Percentiles rank a stretch among this genome's conserved stretches.
Evolutionary conservation across 23 red algal species (phyloP).

Genomic region (Cyanidiococcus yangmingshanensis): DNA sequence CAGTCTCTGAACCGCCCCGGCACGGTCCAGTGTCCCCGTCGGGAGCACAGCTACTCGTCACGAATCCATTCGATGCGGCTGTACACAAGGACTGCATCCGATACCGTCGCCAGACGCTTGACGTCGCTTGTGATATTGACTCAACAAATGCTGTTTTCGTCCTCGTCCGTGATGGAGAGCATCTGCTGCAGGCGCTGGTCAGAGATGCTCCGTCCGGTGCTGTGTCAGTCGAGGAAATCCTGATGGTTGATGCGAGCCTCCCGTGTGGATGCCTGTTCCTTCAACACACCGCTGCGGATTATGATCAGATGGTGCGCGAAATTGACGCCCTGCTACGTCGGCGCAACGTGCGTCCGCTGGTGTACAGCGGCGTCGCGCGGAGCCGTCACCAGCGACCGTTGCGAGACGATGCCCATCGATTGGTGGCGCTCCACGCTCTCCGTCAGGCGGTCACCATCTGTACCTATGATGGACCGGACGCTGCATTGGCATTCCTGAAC

Average conservation of each 20-base stretch:
- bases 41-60: background rate
- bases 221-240: background rate
- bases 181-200: background rate
- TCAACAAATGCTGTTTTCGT: background rate
- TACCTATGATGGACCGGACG: background rate
- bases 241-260: background rate
- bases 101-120: background rate
- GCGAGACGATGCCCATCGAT: background rate
- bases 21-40: background rate
- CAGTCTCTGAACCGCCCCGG: no score
- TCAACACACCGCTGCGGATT: background rate
- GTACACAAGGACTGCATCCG: background rate
- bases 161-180: background rate
- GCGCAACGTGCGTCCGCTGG: background rate
- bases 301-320: background rate
- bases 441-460: background rate
- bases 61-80: background rate
- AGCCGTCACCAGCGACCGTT: background rate
- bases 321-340: background rate
- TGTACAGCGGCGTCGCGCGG: background rate
- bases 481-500: background rate
- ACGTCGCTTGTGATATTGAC: background rate
- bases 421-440: background rate
- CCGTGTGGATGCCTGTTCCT: background rate
- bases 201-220: background rate